Evolutionary conservation across 2,329 filamentous ascomycete genomes (phyloP).

Genomic region (Fusarium sp.): DNA sequence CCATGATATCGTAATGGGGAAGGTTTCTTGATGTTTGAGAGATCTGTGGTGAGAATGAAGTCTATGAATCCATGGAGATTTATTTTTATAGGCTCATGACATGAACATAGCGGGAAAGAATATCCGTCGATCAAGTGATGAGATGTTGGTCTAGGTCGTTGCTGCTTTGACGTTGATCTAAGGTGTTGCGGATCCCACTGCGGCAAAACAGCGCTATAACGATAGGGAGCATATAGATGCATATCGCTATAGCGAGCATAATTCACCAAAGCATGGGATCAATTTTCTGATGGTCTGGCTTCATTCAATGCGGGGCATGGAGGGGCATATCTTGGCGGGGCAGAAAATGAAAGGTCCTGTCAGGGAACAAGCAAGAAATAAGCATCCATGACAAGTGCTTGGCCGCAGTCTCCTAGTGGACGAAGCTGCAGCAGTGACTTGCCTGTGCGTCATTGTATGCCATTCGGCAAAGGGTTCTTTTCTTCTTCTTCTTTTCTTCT

Average conservation of each 20-base stretch:
- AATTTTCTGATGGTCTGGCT: conserved; percentile 8
- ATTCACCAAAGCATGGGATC: conserved; percentile 16
- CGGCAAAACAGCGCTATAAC: conserved; percentile 40
- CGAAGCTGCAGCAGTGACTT: conserved; percentile 40
- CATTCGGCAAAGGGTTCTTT: conserved; percentile 14
- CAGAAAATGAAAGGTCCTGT: conserved; percentile 30
- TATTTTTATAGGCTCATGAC: conserved; percentile 36
- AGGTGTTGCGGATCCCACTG: conserved; percentile 39
- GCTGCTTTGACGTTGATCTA: conserved; percentile 44
- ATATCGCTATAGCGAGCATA: conserved; percentile 29
- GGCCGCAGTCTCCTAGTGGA: conserved; percentile 30
- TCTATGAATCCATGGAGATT: conserved; percentile 43
- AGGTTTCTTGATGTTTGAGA: conserved; percentile 4
- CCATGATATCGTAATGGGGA: conserved; percentile 59
- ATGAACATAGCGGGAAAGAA: conserved; percentile 43
- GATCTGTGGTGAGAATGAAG: conserved; percentile 20
- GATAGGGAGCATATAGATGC: conserved; percentile 34
- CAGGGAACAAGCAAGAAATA: conserved; percentile 29
- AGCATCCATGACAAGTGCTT: conserved; percentile 40
- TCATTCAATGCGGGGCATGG: conserved; percentile 45
- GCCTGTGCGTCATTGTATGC: conserved; percentile 42
- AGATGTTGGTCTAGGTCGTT: conserved; percentile 38
- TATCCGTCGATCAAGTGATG: conserved; percentile 32
- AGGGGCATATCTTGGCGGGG: conserved; percentile 48
- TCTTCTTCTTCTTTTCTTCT: neutral